Conservation (phyloP, 352 stramenopile species). For the Globisporangium recalcitrans region DNA sequence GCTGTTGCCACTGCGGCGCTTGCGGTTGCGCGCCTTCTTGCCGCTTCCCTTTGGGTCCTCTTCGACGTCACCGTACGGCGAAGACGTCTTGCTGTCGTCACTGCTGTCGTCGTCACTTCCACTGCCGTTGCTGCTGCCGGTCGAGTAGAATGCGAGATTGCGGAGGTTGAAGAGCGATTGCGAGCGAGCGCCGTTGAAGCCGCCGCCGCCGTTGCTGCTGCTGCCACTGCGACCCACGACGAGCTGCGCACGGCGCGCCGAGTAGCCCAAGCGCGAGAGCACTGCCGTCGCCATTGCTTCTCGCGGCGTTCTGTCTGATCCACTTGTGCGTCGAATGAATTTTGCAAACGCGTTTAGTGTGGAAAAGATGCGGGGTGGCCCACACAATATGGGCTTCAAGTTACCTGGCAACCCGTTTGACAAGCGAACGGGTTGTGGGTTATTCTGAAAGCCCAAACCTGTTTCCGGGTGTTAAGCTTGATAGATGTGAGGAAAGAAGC, state of each 20-base stretch:
- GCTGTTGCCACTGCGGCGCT: constrained; percentile 5
- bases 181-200: neutral
- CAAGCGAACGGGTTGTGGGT: neutral
- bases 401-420: neutral
- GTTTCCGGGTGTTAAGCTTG: neutral
- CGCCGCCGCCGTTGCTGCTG: neutral
- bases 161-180: constrained; percentile 4
- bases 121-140: constrained; percentile 18
- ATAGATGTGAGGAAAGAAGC: neutral
- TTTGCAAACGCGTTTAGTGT: neutral
- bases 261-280: constrained; percentile 29
- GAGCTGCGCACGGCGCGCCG: constrained; percentile 15
- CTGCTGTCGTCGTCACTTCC: constrained; percentile 19
- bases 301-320: neutral
- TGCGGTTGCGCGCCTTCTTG: neutral
- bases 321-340: neutral
- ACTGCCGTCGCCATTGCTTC: constrained; percentile 32
- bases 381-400: neutral
- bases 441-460: neutral
- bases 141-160: constrained; percentile 23
- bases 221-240: neutral
- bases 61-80: constrained; percentile 14
- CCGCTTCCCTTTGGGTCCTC: neutral
- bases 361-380: constrained; percentile 3
- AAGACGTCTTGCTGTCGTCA: constrained; percentile 19